Base-by-base conservation (phyloP, 306 rosid species). In the Acacia confusa region DNA sequence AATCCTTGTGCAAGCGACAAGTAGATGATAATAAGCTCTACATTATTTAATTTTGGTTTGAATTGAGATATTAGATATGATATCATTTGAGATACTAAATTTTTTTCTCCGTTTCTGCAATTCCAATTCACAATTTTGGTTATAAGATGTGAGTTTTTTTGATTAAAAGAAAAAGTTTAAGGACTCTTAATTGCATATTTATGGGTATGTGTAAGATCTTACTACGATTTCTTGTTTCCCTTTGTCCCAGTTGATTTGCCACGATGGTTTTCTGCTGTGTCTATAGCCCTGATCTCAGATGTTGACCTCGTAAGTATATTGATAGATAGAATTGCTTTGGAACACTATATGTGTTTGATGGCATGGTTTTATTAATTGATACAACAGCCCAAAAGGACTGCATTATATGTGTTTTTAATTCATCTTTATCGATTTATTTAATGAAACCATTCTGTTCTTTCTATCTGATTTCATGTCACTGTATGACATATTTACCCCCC, bases 231-330 rank as follows among this genome's bases (percentile, higher is more conserved):
- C 27, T 78, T 88, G 83, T 79, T 86, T 88, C 80, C 10, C 63
- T 55, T 70, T 86, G 83, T 84, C 78, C 79, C 87, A 93, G 97
- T 93, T 89, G 97, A 93, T 85, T 79, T 91, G 88, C 97, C 94
- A 17, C 89, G 86, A 44, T 91, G 93, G 94, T 93, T 93, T 86
- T 91, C 97, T 43, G 83, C 91, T 36, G n/a, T 90, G 84, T 90
- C 97, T 27, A 69, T 93, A 76, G 81, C 84, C 41, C 61, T 93
- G 89, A 87, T 65, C 84, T 93, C 97, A 11, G 87, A 88, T 60
- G 93, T 88, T 60, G 86, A 93, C 75, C 87, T 87, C 70, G 97
- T 93, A 86, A 93, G 97, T 88, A 75, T 81, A 16, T 66, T 32
- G 78, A 67, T 48, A 48, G 30, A 77, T 67, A 61, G 75, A 75